Conservation (phyloP, 192 early-diverging fungal genomes). For the Mortierella antarctica region DNA sequence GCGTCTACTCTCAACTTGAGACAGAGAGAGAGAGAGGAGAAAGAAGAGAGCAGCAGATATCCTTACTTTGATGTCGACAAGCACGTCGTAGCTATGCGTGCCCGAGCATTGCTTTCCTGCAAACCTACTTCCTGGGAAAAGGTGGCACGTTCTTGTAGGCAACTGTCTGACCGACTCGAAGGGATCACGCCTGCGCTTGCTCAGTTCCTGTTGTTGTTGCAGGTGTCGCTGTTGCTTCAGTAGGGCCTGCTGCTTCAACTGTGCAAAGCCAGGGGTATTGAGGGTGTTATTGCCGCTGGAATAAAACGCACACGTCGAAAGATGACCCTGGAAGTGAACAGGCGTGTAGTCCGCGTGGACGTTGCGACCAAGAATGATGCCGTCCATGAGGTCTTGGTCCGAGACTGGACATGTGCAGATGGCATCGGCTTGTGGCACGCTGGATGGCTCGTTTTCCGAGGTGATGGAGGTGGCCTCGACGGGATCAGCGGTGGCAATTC, state of each 20-base stretch:
- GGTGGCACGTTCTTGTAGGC: constrained; percentile 52
- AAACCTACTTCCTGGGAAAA: constrained; percentile 75
- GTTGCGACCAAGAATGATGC: neutral
- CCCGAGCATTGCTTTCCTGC: constrained; percentile 73
- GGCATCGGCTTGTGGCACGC: neutral
- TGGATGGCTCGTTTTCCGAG: neutral
- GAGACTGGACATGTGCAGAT: constrained; percentile 19
- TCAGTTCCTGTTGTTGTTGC: neutral
- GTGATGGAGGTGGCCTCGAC: constrained; percentile 24
- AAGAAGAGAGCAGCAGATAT: neutral
- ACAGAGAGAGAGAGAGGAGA: neutral
- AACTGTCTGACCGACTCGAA: constrained; percentile 37
- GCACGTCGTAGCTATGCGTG: constrained; percentile 69
- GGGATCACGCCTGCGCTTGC: constrained; percentile 11
- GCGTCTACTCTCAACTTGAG: neutral
- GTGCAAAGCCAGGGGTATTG: neutral
- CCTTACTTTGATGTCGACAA: constrained; percentile 79
- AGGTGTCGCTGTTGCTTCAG: neutral
- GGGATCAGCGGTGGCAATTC: constrained; percentile 23
- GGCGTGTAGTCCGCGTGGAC: neutral
- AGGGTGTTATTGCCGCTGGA: neutral
- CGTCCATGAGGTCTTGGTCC: constrained; percentile 4
- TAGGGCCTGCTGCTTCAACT: neutral
- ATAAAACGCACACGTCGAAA: constrained; percentile 9
- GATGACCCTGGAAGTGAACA: constrained; percentile 17